Percentiles rank a stretch among this genome's conserved stretches.
phyloP scores from a whole-genome alignment of 1,284 basidiomycete genomes.

The Vanrija sp. region DNA sequence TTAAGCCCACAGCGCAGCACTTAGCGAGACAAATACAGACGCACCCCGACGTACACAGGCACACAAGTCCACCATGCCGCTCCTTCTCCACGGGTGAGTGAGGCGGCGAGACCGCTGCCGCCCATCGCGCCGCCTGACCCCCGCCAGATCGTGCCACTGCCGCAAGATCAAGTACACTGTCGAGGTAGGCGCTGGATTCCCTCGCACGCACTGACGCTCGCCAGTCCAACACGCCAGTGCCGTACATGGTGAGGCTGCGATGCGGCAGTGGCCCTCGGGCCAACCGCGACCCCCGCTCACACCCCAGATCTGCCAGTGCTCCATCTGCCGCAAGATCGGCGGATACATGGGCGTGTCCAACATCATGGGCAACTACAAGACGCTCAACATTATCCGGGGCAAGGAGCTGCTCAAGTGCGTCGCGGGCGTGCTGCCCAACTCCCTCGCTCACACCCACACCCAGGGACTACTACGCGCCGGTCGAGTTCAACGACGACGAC shows the following conservation, averaged over 20 bases:
- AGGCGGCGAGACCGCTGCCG: background rate
- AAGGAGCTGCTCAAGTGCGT: conserved; percentile 46
- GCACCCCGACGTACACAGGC: too few relatives aligned
- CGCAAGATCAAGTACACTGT: conserved; percentile 43
- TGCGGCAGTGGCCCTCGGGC: too few relatives aligned
- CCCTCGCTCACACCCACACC: background rate
- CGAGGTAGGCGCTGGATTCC: conserved; percentile 20
- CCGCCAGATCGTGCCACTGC: conserved; percentile 46
- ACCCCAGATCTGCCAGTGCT: conserved; percentile 42
- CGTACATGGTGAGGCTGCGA: conserved; percentile 31
- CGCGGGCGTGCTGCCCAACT: too few relatives aligned
- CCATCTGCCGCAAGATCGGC: conserved; percentile 47
- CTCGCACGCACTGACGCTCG: background rate
- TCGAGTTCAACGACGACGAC: conserved; percentile 40
- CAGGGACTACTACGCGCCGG: conserved; percentile 39
- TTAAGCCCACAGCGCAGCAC: too few relatives aligned
- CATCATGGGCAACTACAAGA: conserved; percentile 47
- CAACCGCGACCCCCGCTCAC: background rate
- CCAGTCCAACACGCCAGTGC: conserved; percentile 46
- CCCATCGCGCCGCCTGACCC: background rate
- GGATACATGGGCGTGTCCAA: conserved; percentile 49
- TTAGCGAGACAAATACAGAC: too few relatives aligned
- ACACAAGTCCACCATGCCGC: conserved; percentile 30
- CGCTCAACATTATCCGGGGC: conserved; percentile 41
- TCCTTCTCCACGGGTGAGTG: conserved; percentile 37